A percentile compares a stretch with the other conserved stretches of the same genome.
Evolutionary conservation across 2,329 filamentous ascomycete genomes (phyloP).

Genomic region (Calonectria fujianensis): DNA sequence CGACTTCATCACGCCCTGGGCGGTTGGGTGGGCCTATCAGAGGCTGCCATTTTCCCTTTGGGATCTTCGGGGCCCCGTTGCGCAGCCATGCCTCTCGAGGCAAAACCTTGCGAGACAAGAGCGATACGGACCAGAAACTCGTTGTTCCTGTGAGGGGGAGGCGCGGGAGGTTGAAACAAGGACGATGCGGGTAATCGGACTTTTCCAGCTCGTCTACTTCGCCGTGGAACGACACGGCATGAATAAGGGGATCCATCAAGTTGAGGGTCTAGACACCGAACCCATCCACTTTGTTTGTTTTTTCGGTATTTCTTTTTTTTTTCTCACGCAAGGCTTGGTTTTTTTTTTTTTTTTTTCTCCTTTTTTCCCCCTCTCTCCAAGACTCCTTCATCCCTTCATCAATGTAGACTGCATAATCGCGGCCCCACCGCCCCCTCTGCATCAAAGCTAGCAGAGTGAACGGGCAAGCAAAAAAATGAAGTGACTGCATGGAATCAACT

Average conservation of each 20-base stretch:
- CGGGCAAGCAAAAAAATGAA: constrained; percentile 25
- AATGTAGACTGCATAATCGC: constrained; percentile 49
- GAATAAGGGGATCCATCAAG: constrained; percentile 28
- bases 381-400: constrained; percentile 34
- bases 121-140: constrained; percentile 5
- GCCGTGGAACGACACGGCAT: constrained; percentile 7
- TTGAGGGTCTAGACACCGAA: neutral
- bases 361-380: constrained; percentile 22
- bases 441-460: constrained; percentile 23
- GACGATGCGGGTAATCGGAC: constrained; percentile 28
- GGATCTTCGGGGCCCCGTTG: constrained; percentile 26
- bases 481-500: constrained; percentile 27
- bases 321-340: neutral
- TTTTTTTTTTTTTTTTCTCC: constrained; percentile 10
- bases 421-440: constrained; percentile 52
- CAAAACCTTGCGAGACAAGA: constrained; percentile 18
- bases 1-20: constrained; percentile 29
- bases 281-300: constrained; percentile 24
- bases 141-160: constrained; percentile 21
- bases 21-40: constrained; percentile 36
- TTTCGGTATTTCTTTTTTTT: constrained; percentile 5
- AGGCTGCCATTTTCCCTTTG: neutral
- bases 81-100: constrained; percentile 28
- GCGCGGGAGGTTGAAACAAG: constrained; percentile 27
- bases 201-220: constrained; percentile 8